Percentiles rank a stretch among this genome's conserved stretches.
Conservation (phyloP, 2,329 filamentous ascomycete species). For the Cercospora citrullina region DNA sequence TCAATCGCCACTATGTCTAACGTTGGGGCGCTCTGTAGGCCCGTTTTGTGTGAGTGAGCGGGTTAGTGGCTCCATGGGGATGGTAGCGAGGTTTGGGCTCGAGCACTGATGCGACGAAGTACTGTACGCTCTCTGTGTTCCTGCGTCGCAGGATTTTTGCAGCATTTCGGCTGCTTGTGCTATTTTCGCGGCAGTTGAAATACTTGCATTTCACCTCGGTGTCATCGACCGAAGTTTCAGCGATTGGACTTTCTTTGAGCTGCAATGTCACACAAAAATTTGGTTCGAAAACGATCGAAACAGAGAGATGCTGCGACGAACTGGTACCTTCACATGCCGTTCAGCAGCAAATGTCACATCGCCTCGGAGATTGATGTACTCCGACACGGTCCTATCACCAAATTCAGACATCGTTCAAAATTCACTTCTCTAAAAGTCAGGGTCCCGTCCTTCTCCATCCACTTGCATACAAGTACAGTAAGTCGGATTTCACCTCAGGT, state of each 20-base stretch:
- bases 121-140: background rate
- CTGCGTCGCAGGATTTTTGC: background rate
- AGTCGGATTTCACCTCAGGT: background rate
- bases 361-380: background rate
- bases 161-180: background rate
- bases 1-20: background rate
- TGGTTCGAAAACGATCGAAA: background rate
- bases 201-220: background rate
- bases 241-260: background rate
- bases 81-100: slow-evolving; percentile 2
- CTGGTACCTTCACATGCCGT: background rate
- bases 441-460: background rate
- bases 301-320: background rate
- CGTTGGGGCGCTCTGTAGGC: background rate
- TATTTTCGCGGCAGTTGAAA: background rate
- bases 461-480: background rate
- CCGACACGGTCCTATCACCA: background rate
- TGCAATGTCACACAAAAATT: background rate
- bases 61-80: background rate
- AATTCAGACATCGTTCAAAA: background rate
- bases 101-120: slow-evolving; percentile 4
- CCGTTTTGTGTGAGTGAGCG: background rate
- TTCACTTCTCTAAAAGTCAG: background rate
- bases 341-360: background rate
- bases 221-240: background rate